Conservation (phyloP, 306 rosid species). For the Boehmeria nivea region DNA sequence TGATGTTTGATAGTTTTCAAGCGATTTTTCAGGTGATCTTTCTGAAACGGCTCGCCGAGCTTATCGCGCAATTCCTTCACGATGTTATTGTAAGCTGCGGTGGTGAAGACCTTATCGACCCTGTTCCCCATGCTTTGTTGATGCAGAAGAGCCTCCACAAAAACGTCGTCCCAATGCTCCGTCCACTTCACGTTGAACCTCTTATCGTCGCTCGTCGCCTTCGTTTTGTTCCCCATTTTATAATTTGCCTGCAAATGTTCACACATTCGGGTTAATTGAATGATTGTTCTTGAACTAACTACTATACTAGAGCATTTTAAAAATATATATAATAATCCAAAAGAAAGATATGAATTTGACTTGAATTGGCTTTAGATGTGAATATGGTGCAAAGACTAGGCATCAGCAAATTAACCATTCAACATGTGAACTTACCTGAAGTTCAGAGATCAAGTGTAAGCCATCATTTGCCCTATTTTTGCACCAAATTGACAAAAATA, state of each 20-base stretch:
- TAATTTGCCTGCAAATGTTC: conserved; percentile 9
- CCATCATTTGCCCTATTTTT: conserved; percentile 30
- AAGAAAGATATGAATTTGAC: no score
- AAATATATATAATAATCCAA: no score
- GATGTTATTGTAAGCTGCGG: conserved; percentile 10
- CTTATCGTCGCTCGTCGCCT: conserved; percentile 15
- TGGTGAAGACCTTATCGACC: conserved; percentile 15
- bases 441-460: conserved; percentile 38
- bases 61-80: conserved; percentile 23
- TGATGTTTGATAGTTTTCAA: conserved; percentile 26
- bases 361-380: no score
- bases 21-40: conserved; percentile 25
- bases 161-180: conserved; percentile 15
- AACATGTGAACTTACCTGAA: conserved; percentile 36
- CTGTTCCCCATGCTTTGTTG: conserved; percentile 26
- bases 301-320: not conserved
- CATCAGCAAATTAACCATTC: conserved; percentile 22
- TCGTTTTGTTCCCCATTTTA: conserved; percentile 18
- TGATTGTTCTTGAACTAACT: not conserved
- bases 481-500: not conserved
- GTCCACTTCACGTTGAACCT: conserved; percentile 28
- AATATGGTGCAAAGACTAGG: conserved; percentile 20
- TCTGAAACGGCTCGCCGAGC: conserved; percentile 21
- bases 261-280: not conserved
- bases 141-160: conserved; percentile 16